Conservation (phyloP, 78 protist species). For the Dictyostelium discoideum region dicty_2.7 NC_007091.3:4737501-4738000, state of each 20-base stretch:
- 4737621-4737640: no score
- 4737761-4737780: no score
- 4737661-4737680: not conserved
- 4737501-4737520: no score
- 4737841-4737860: slow-evolving; percentile 41
- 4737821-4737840: slow-evolving; percentile 35
- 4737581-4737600: no score
- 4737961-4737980: slow-evolving; percentile 32
- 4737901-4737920: slow-evolving; percentile 15
- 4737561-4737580: no score
- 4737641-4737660: no score
- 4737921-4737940: not conserved
- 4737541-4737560: no score
- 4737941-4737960: slow-evolving; percentile 20
- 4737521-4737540: no score
- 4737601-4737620: no score
- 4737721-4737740: not conserved
- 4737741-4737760: no score
- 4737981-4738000: slow-evolving; percentile 10
- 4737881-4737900: slow-evolving; percentile 29
- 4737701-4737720: no score
- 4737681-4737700: not conserved
- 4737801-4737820: not conserved
- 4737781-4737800: not conserved
- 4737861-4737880: slow-evolving; percentile 60